These are phyloP conservation scores for Candida smagusa DNA, from an alignment of 1,139 yeast species.

Conservation along the genomic window DNA sequence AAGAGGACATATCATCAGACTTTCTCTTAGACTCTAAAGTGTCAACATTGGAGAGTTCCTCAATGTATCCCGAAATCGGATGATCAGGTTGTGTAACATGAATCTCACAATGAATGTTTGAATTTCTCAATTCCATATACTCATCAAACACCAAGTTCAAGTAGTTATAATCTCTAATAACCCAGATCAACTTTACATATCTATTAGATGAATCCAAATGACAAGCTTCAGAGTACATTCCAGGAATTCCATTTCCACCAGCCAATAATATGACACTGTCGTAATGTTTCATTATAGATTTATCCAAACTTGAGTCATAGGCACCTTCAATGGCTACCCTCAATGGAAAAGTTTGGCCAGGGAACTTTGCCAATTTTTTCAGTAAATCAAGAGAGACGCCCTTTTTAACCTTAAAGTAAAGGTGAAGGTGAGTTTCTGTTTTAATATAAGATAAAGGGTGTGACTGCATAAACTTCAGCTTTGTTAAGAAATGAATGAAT, in stretches of 20 bases:
- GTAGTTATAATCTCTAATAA: constrained; percentile 41
- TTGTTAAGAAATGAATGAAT: constrained; percentile 41
- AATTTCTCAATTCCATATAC: constrained; percentile 29
- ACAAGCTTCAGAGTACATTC: constrained; percentile 38
- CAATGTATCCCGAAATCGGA: constrained; percentile 4
- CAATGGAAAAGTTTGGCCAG: constrained; percentile 22
- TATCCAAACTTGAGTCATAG: constrained; percentile 32
- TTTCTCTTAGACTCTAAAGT: constrained; percentile 1
- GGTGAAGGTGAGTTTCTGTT: constrained; percentile 23
- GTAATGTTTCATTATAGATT: constrained; percentile 31
- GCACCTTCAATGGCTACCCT: constrained; percentile 47
- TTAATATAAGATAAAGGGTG: constrained; percentile 37
- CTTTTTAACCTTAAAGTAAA: constrained; percentile 34
- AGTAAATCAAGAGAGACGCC: constrained; percentile 32
- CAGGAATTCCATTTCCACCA: constrained; percentile 51
- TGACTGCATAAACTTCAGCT: constrained; percentile 35
- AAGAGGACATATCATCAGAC: background rate
- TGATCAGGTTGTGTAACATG: constrained; percentile 43
- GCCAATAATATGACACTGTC: constrained; percentile 39
- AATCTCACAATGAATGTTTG: constrained; percentile 32
- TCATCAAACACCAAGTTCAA: constrained; percentile 53
- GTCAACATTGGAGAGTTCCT: constrained; percentile 7
- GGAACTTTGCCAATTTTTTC: constrained; percentile 20
- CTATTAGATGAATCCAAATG: constrained; percentile 23
- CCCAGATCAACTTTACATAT: constrained; percentile 47